Evolutionary conservation across 768 basidiomycete species (phyloP).

Genomic region (Scleroderma bovista): DNA sequence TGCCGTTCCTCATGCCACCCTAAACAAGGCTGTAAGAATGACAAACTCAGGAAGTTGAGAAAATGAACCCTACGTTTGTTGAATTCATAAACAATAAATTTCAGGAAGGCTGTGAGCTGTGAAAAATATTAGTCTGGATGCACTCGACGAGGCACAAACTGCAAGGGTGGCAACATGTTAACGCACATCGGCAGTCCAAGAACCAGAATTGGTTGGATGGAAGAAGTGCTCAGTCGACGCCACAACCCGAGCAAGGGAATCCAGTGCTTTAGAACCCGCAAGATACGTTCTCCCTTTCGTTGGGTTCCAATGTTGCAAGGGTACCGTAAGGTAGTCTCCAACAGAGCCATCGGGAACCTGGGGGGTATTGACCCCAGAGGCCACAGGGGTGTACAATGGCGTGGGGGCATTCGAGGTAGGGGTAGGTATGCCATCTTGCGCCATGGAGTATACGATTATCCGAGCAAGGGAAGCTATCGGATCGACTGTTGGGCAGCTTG

Average conservation of each 20-base stretch:
- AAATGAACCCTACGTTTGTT: slow-evolving; percentile 53
- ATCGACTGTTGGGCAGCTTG: not conserved
- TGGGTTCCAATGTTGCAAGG: slow-evolving; percentile 43
- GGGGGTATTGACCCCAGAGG: slow-evolving; percentile 54
- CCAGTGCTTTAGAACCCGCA: slow-evolving; percentile 83
- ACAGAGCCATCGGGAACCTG: slow-evolving; percentile 40
- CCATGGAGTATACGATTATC: slow-evolving; percentile 85
- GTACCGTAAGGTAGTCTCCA: slow-evolving; percentile 55
- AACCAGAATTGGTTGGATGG: slow-evolving; percentile 89
- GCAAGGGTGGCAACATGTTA: not conserved
- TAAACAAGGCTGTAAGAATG: slow-evolving; percentile 50
- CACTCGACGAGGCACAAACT: not conserved
- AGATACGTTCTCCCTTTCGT: slow-evolving; percentile 48
- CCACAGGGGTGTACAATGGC: slow-evolving; percentile 66
- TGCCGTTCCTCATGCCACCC: slow-evolving; percentile 69
- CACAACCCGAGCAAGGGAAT: slow-evolving; percentile 80
- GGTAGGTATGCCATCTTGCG: slow-evolving; percentile 67
- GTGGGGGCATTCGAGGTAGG: slow-evolving; percentile 47
- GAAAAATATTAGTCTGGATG: slow-evolving; percentile 6
- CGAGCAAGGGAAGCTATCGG: slow-evolving; percentile 69
- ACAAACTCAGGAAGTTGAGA: slow-evolving; percentile 54
- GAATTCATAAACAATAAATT: slow-evolving; percentile 79
- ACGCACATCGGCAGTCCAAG: slow-evolving; percentile 56
- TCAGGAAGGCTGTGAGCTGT: slow-evolving; percentile 80
- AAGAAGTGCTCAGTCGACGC: slow-evolving; percentile 94